These are phyloP conservation scores for Abrus pulchellus DNA, from an alignment of 306 rosid species.

Conservation along the genomic window DNA sequence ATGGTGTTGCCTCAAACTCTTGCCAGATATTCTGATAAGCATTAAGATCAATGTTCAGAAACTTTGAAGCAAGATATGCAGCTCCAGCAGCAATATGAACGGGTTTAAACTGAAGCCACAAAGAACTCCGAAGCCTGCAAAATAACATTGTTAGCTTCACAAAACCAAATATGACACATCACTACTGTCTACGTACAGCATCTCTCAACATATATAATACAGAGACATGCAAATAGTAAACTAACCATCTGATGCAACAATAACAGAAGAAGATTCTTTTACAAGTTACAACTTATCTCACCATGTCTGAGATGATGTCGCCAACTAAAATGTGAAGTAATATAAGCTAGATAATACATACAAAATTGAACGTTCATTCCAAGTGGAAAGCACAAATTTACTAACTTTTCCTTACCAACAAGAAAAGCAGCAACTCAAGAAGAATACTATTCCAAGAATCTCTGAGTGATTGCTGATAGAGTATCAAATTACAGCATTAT, in stretches of 20 bases:
- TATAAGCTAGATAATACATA: conserved; percentile 46
- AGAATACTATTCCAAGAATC: conserved; percentile 87
- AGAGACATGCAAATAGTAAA: conserved; percentile 53
- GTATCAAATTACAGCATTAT: conserved; percentile 74
- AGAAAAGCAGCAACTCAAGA: conserved; percentile 93
- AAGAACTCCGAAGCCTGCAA: conserved; percentile 88
- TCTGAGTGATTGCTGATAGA: conserved; percentile 81
- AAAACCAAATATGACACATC: not conserved
- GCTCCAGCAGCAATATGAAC: conserved; percentile 94
- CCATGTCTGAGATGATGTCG: conserved; percentile 54
- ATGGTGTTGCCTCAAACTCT: conserved; percentile 82
- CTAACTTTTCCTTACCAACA: conserved; percentile 82
- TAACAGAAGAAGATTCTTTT: conserved; percentile 54
- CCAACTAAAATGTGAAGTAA: conserved; percentile 47
- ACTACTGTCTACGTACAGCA: not conserved
- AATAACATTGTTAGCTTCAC: conserved; percentile 36
- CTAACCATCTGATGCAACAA: conserved; percentile 67
- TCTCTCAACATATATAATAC: conserved; percentile 35
- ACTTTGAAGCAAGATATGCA: conserved; percentile 80
- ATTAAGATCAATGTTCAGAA: conserved; percentile 73
- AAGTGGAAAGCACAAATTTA: conserved; percentile 60
- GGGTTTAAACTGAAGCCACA: conserved; percentile 93
- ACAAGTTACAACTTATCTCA: conserved; percentile 56
- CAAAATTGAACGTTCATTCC: conserved; percentile 52
- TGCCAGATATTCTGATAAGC: conserved; percentile 73